Conservation (phyloP, 768 basidiomycete species). For the Boletus coccyginus region DNA sequence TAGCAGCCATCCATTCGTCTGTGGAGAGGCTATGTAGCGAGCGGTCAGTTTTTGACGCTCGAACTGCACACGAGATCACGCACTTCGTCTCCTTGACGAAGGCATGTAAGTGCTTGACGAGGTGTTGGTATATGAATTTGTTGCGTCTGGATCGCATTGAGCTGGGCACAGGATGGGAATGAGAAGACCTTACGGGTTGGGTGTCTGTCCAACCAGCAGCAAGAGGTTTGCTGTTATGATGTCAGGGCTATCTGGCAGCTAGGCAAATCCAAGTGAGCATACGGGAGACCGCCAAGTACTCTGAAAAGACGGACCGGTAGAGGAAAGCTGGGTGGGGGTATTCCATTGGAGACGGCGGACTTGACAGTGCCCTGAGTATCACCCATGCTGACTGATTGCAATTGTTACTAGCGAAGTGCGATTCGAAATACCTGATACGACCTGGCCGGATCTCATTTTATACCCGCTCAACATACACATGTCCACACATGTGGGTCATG, state of each 20-base stretch:
- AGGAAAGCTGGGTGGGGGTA: slow-evolving; percentile 35
- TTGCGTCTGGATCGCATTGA: slow-evolving; percentile 31
- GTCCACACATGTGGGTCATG: no score
- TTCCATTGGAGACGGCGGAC: slow-evolving; percentile 39
- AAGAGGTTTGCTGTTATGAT: slow-evolving; percentile 48
- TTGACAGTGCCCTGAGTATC: slow-evolving; percentile 1
- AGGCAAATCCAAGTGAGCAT: slow-evolving; percentile 2
- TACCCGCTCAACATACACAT: neutral
- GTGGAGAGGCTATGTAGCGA: slow-evolving; percentile 52
- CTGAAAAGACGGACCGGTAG: slow-evolving; percentile 37
- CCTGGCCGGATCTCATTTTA: slow-evolving; percentile 6
- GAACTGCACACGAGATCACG: slow-evolving; percentile 7
- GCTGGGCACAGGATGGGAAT: neutral
- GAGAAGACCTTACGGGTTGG: slow-evolving; percentile 37
- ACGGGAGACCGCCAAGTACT: no score
- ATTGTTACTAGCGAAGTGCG: neutral
- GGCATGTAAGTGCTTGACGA: slow-evolving; percentile 70
- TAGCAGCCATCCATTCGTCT: slow-evolving; percentile 82
- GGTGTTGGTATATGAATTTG: slow-evolving; percentile 46
- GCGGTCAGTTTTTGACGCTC: neutral
- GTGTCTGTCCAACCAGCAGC: slow-evolving; percentile 36
- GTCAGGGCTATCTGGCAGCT: slow-evolving; percentile 50
- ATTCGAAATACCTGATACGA: neutral
- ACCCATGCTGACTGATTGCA: slow-evolving; percentile 6
- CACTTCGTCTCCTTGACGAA: slow-evolving; percentile 70